phyloP scores from a whole-genome alignment of 257 asterid genomes.

The Solanum bulbocastanum region DNA sequence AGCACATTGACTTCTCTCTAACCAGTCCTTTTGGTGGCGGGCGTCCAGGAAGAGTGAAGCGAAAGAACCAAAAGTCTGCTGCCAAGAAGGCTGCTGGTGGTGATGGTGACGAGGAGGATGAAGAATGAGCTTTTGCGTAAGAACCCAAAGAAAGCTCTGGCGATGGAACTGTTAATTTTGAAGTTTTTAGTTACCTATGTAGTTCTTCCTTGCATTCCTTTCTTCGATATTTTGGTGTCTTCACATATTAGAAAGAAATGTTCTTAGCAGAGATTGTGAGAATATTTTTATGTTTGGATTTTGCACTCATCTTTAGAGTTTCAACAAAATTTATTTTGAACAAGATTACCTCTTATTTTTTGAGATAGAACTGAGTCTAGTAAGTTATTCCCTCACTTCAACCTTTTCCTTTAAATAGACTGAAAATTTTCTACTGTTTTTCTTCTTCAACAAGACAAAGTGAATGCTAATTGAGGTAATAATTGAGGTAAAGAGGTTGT shows the following conservation, averaged over 20 bases:
- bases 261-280: neutral
- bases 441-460: neutral
- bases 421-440: neutral
- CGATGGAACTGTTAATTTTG: neutral
- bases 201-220: neutral
- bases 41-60: slow-evolving; percentile 50
- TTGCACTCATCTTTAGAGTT: neutral
- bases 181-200: neutral
- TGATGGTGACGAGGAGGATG: slow-evolving; percentile 43
- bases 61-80: slow-evolving; percentile 46
- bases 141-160: neutral
- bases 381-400: neutral
- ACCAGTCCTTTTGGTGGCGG: slow-evolving; percentile 56
- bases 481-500: neutral
- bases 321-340: neutral
- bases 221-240: neutral
- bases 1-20: slow-evolving; percentile 44
- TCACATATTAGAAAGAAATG: neutral
- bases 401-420: neutral
- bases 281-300: neutral
- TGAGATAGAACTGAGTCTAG: neutral
- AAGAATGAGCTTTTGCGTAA: slow-evolving; percentile 3
- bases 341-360: neutral
- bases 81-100: slow-evolving; percentile 51
- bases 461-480: too few species aligned